Conservation (phyloP, 2,329 filamentous ascomycete genomes). For the Fusarium graminum region DNA sequence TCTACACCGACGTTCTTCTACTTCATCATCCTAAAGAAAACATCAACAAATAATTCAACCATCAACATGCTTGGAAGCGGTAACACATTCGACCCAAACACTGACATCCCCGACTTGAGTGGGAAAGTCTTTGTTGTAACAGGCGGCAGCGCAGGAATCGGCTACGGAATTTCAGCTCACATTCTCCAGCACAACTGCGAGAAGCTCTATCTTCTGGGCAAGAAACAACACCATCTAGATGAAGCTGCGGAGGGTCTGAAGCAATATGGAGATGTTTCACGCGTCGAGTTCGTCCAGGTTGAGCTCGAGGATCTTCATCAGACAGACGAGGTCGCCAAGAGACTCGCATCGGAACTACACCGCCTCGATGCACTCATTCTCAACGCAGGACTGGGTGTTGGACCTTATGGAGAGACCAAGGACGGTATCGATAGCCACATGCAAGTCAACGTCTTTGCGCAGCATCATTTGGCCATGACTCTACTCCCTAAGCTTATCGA, state of each 20-base stretch:
- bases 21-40: too few relatives aligned
- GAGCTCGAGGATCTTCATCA: slow-evolving; percentile 18
- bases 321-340: slow-evolving; percentile 8
- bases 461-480: slow-evolving; percentile 23
- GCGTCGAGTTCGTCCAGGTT: slow-evolving; percentile 5
- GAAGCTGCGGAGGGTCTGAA: slow-evolving; percentile 12
- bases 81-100: slow-evolving; percentile 17
- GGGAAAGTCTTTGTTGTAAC: slow-evolving; percentile 19
- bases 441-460: slow-evolving; percentile 23
- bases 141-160: slow-evolving; percentile 19
- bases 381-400: slow-evolving; percentile 15
- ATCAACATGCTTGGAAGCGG: slow-evolving; percentile 4
- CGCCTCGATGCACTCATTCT: slow-evolving; percentile 6
- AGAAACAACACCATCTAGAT: slow-evolving; percentile 18
- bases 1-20: too few relatives aligned
- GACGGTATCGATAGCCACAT: slow-evolving; percentile 23
- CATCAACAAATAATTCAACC: background rate
- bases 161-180: slow-evolving; percentile 18
- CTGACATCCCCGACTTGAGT: slow-evolving; percentile 14
- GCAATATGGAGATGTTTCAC: slow-evolving; percentile 7
- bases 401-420: slow-evolving; percentile 10
- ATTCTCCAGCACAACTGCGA: slow-evolving; percentile 19
- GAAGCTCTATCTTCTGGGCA: slow-evolving; percentile 12
- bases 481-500: slow-evolving; percentile 14
- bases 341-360: slow-evolving; percentile 4